Conservation (phyloP, 2,329 filamentous ascomycete species). For the Penicillium sp. region DNA sequence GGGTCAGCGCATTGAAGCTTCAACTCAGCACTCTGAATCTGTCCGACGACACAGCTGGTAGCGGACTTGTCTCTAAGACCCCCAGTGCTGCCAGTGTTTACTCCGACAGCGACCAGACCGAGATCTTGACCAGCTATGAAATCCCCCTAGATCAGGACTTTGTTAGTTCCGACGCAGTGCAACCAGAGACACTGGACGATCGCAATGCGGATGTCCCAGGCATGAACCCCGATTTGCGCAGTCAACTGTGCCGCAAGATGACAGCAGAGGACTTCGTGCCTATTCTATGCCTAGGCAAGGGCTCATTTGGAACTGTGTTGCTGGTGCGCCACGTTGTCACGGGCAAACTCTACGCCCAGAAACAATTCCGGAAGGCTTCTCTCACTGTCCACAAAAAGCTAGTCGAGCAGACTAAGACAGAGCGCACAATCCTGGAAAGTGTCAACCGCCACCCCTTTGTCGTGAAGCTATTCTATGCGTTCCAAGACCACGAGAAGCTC, state of each 20-base stretch:
- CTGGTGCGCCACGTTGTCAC: conserved; percentile 87
- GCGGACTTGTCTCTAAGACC: conserved; percentile 46
- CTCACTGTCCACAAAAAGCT: conserved; percentile 93
- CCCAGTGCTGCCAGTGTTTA: conserved; percentile 60
- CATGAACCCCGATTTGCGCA: conserved; percentile 57
- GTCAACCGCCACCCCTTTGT: conserved; percentile 97
- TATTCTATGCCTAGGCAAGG: conserved; percentile 89
- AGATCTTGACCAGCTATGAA: conserved; percentile 78
- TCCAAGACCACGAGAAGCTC: conserved; percentile 96
- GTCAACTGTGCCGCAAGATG: conserved; percentile 72
- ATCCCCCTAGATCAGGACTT: conserved; percentile 83
- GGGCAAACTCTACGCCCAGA: conserved; percentile 91
- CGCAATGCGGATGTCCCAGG: conserved; percentile 31
- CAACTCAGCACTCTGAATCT: conserved; percentile 78
- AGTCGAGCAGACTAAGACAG: conserved; percentile 95
- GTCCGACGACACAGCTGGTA: conserved; percentile 58
- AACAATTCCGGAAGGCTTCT: conserved; percentile 97
- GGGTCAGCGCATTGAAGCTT: conserved; percentile 78
- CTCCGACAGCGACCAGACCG: conserved; percentile 65
- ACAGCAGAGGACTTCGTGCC: conserved; percentile 85
- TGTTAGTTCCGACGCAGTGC: conserved; percentile 59
- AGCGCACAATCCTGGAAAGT: conserved; percentile 89
- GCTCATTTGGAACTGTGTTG: conserved; percentile 91
- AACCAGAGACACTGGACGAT: conserved; percentile 34
- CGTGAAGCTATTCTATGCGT: conserved; percentile 96